Conservation (phyloP, 257 asterid genomes). For the Nyctanthes arbortristis region DNA sequence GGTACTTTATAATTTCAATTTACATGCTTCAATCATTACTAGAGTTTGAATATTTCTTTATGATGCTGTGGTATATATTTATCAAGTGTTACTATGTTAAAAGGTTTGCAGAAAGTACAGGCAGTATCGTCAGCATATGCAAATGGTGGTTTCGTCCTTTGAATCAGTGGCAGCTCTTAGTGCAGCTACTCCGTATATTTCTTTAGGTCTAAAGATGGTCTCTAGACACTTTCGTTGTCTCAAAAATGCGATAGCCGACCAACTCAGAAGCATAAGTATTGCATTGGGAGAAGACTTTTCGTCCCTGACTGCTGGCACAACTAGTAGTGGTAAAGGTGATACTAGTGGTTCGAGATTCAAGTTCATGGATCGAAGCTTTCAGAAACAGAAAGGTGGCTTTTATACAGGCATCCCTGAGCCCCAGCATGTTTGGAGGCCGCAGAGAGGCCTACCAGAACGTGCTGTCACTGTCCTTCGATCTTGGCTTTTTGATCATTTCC, state of each 20-base stretch:
- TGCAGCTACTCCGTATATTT: constrained; percentile 70
- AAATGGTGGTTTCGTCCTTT: constrained; percentile 74
- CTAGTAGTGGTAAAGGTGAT: constrained; percentile 34
- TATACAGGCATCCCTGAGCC: constrained; percentile 36
- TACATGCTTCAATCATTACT: no score
- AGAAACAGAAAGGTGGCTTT: constrained; percentile 41
- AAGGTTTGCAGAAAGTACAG: constrained; percentile 73
- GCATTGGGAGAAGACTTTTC: constrained; percentile 55
- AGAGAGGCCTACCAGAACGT: constrained; percentile 84
- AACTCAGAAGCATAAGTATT: constrained; percentile 43
- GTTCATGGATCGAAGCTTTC: constrained; percentile 46
- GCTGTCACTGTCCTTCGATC: constrained; percentile 81
- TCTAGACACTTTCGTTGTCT: constrained; percentile 59
- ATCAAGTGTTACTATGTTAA: neutral
- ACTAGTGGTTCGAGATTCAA: constrained; percentile 43
- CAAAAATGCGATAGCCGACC: constrained; percentile 51
- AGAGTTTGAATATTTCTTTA: no score
- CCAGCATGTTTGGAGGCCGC: constrained; percentile 86
- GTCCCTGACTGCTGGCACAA: constrained; percentile 38
- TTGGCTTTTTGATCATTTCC: constrained; percentile 91
- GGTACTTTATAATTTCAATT: no score
- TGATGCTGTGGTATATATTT: neutral
- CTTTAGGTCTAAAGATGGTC: constrained; percentile 55
- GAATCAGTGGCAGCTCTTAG: constrained; percentile 74
- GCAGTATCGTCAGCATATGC: constrained; percentile 80